phyloP scores from a whole-genome alignment of 306 rosid species.

The Pachyrhizus erosus region DNA sequence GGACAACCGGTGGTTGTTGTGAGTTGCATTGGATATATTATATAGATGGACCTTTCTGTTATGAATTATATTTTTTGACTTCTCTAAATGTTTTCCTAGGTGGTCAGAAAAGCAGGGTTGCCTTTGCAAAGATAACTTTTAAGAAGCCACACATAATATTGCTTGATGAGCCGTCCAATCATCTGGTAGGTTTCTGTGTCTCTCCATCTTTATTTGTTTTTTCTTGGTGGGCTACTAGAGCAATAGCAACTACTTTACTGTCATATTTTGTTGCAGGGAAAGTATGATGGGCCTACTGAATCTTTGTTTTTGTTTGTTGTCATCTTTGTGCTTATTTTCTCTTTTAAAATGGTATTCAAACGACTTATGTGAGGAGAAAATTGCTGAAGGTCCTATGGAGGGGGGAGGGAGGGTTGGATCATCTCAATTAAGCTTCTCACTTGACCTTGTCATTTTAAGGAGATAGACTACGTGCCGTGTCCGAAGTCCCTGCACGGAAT shows the following conservation, averaged over 20 bases:
- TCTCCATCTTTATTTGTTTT: constrained; percentile 30
- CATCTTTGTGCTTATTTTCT: background rate
- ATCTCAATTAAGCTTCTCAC: constrained; percentile 16
- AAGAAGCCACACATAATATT: constrained; percentile 97
- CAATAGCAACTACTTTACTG: background rate
- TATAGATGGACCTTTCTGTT: constrained; percentile 9
- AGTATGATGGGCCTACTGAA: background rate
- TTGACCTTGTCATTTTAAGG: background rate
- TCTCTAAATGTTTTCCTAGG: constrained; percentile 57
- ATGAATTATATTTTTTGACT: constrained; percentile 27
- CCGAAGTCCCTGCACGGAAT: background rate
- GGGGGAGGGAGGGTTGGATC: no score
- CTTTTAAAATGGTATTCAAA: background rate
- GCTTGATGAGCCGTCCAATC: constrained; percentile 99
- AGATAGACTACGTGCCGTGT: constrained; percentile 9
- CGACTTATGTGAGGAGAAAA: background rate
- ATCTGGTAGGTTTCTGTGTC: constrained; percentile 66
- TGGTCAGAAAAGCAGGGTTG: constrained; percentile 99
- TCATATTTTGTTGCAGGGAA: constrained; percentile 24
- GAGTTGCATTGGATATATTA: background rate
- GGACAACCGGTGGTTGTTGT: constrained; percentile 3
- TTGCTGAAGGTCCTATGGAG: background rate
- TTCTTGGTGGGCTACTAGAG: background rate
- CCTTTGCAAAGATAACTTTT: constrained; percentile 96
- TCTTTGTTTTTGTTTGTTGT: background rate